Evolutionary conservation across 192 early-diverging fungal genomes (phyloP).

Genomic region (Piromyces finnis): DNA sequence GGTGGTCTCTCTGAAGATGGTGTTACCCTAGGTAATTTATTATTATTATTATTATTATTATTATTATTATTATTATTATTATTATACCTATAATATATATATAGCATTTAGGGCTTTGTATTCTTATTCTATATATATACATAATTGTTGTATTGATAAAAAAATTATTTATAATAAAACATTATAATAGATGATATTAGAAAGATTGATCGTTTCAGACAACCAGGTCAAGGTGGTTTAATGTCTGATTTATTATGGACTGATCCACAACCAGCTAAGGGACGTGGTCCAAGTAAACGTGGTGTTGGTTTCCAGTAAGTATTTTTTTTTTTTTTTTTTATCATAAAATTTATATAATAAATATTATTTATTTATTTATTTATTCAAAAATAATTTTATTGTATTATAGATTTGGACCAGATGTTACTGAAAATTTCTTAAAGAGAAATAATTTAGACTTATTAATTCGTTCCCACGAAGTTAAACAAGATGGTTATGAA

Average conservation of each 20-base stretch:
- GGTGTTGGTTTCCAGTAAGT: slow-evolving; percentile 69
- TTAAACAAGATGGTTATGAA: slow-evolving; percentile 91
- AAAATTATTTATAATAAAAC: no score
- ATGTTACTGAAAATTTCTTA: slow-evolving; percentile 85
- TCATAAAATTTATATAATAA: no score
- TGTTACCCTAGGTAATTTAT: slow-evolving; percentile 56
- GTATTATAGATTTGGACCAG: slow-evolving; percentile 81
- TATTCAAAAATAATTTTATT: no score
- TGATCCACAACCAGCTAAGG: slow-evolving; percentile 71
- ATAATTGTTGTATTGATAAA: no score
- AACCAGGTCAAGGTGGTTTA: slow-evolving; percentile 54
- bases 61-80: no score
- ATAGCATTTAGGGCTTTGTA: no score
- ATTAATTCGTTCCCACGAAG: slow-evolving; percentile 92
- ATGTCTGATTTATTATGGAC: slow-evolving; percentile 97
- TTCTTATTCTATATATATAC: no score
- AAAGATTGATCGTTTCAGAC: slow-evolving; percentile 65
- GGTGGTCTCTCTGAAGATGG: slow-evolving; percentile 70
- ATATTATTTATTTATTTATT: no score
- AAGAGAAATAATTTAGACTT: slow-evolving; percentile 64
- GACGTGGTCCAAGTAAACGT: slow-evolving; percentile 74
- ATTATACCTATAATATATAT: background rate
- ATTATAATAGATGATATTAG: slow-evolving; percentile 33
- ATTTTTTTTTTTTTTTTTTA: no score
- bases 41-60: no score